Conservation (phyloP, 805 yeast species). For the Spathaspora gorwiae region DNA sequence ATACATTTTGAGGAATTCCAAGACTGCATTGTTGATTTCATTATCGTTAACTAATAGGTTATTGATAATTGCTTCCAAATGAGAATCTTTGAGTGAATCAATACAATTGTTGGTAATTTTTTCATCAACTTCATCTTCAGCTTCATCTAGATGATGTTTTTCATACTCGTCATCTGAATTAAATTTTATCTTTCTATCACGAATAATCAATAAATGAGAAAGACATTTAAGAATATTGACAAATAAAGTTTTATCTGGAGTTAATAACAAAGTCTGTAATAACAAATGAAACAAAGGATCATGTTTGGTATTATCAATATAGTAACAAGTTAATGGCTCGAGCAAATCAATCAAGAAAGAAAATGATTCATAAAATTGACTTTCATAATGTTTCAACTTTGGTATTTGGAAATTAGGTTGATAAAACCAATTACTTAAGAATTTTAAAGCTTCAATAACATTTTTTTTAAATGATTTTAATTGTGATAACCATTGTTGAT, state of each 20-base stretch:
- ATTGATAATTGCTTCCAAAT: slow-evolving; percentile 52
- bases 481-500: slow-evolving; percentile 72
- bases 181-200: slow-evolving; percentile 13
- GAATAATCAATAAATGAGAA: slow-evolving; percentile 63
- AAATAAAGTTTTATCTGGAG: slow-evolving; percentile 65
- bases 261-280: slow-evolving; percentile 43
- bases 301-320: slow-evolving; percentile 67
- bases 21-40: slow-evolving; percentile 66
- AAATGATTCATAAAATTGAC: slow-evolving; percentile 52
- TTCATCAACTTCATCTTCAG: slow-evolving; percentile 11
- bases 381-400: slow-evolving; percentile 19
- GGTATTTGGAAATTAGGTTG: slow-evolving; percentile 12
- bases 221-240: slow-evolving; percentile 71
- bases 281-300: slow-evolving; percentile 63
- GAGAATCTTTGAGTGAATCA: slow-evolving; percentile 29
- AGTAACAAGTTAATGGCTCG: slow-evolving; percentile 79
- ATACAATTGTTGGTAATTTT: slow-evolving; percentile 32
- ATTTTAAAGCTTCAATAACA: slow-evolving; percentile 42
- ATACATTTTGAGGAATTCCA: slow-evolving; percentile 82
- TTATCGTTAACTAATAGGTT: slow-evolving; percentile 62
- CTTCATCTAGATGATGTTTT: slow-evolving; percentile 8
- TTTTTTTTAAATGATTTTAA: slow-evolving; percentile 43
- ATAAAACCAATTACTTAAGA: slow-evolving; percentile 31
- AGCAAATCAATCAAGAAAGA: slow-evolving; percentile 71
- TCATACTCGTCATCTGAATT: slow-evolving; percentile 30